phyloP scores from a whole-genome alignment of 352 stramenopile genomes.

The Phytophthora idaei region DNA sequence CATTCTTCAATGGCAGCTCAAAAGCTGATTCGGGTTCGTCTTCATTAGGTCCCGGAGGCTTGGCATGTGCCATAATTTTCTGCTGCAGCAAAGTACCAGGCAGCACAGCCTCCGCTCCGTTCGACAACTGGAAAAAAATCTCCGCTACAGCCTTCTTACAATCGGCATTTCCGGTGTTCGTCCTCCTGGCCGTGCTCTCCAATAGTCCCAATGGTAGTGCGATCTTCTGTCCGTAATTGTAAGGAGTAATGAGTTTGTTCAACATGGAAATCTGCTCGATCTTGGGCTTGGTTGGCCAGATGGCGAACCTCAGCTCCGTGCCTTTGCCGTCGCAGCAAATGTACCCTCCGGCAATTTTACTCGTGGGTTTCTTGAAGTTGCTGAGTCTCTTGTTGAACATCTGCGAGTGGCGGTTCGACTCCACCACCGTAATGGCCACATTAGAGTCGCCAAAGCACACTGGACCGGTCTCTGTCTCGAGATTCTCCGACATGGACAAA shows the following conservation, averaged over 20 bases:
- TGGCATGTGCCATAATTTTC: conserved; percentile 62
- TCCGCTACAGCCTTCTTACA: conserved; percentile 43
- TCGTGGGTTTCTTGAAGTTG: conserved; percentile 90
- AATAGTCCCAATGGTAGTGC: conserved; percentile 68
- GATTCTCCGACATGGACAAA: conserved; percentile 23
- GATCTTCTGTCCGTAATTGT: conserved; percentile 88
- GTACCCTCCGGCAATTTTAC: conserved; percentile 78
- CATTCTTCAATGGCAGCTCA: conserved; percentile 61
- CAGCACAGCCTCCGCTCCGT: conserved; percentile 55
- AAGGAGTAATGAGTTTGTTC: conserved; percentile 84
- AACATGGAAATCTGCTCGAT: conserved; percentile 87
- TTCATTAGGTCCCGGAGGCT: conserved; percentile 18
- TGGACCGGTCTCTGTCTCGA: conserved; percentile 24
- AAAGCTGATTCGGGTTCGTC: conserved; percentile 61
- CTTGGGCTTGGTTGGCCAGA: conserved; percentile 65
- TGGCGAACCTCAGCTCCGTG: conserved; percentile 65
- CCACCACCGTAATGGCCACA: conserved; percentile 74
- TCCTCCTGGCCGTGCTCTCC: conserved; percentile 47
- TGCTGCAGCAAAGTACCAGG: conserved; percentile 53
- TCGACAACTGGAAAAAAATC: conserved; percentile 78
- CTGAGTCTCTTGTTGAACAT: conserved; percentile 87
- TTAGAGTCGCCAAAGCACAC: conserved; percentile 76
- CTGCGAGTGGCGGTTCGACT: conserved; percentile 83
- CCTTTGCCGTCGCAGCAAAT: conserved; percentile 90
- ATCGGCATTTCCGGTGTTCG: conserved; percentile 11